These are phyloP conservation scores for Aspergillus pseudoglaucus DNA, from an alignment of 2,329 filamentous ascomycete genomes.

Conservation along the genomic window DNA sequence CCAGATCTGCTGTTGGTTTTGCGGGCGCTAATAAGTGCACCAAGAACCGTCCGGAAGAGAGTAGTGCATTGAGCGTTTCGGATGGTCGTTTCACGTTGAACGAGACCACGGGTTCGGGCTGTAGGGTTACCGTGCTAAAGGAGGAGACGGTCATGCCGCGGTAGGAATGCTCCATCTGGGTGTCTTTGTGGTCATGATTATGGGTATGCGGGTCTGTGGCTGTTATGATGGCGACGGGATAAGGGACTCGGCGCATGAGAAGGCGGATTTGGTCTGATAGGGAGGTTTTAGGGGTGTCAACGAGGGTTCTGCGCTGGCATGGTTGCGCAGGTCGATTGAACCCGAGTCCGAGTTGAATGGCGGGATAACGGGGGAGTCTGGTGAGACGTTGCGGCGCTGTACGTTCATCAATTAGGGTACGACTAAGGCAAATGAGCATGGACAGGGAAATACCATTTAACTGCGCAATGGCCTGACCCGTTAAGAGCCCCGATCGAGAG, in stretches of 20 bases:
- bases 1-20: conserved; percentile 27
- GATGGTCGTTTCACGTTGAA: conserved; percentile 57
- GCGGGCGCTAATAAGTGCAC: conserved; percentile 45
- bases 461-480: conserved; percentile 9
- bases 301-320: conserved; percentile 13
- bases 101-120: conserved; percentile 51
- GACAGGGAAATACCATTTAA: conserved; percentile 1
- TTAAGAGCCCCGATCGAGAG: conserved; percentile 12
- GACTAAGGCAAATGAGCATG: too few species aligned
- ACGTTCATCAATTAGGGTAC: too few species aligned
- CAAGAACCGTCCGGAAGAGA: conserved; percentile 39
- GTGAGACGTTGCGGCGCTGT: not conserved
- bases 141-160: conserved; percentile 56
- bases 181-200: not conserved
- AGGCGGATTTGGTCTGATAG: conserved; percentile 35
- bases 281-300: conserved; percentile 6
- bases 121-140: conserved; percentile 53
- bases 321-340: conserved; percentile 1
- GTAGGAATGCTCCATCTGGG: conserved; percentile 22
- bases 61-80: conserved; percentile 49
- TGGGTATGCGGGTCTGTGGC: conserved; percentile 29
- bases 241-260: conserved; percentile 50
- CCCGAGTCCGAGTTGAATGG: not conserved
- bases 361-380: not conserved
- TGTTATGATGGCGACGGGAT: conserved; percentile 54